These are phyloP conservation scores for Asparagopsis taxiformis DNA, from an alignment of 31 red algal species.

Conservation along the genomic window DNA sequence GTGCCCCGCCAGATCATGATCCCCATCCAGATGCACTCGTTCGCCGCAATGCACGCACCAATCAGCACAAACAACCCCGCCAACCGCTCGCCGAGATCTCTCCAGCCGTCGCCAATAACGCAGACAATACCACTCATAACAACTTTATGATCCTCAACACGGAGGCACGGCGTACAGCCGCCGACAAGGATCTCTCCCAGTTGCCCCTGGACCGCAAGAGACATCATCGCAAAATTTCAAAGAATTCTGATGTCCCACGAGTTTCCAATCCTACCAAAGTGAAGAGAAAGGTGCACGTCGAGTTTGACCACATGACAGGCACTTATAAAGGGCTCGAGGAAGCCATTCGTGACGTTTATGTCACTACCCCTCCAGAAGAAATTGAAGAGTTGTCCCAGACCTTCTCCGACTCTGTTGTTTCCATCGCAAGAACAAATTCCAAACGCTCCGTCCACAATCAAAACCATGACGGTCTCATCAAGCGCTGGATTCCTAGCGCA, in stretches of 20 bases:
- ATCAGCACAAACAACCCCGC: not conserved
- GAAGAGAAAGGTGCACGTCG: constrained; percentile 77
- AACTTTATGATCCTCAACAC: constrained; percentile 52
- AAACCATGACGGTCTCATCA: constrained; percentile 6
- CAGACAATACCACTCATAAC: constrained; percentile 10
- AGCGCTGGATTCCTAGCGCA: not conserved
- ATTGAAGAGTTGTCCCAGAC: constrained; percentile 53
- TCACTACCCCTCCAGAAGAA: constrained; percentile 11
- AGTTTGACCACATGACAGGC: constrained; percentile 73
- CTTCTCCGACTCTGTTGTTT: constrained; percentile 48
- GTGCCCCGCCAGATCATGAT: not conserved
- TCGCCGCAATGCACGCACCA: not conserved
- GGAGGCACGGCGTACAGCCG: constrained; percentile 31
- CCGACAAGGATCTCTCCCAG: constrained; percentile 24
- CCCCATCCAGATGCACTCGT: not conserved
- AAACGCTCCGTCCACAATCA: constrained; percentile 2
- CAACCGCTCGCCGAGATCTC: constrained; percentile 5
- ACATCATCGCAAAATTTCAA: not conserved
- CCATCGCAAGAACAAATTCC: constrained; percentile 3
- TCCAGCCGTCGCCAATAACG: not conserved
- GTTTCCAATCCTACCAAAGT: constrained; percentile 81
- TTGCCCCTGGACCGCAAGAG: not conserved
- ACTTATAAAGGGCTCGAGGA: constrained; percentile 81
- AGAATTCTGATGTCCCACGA: constrained; percentile 23
- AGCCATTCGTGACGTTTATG: constrained; percentile 73